A percentile compares a stretch with the other conserved stretches of the same genome.
Evolutionary conservation across 495 filamentous ascomycete species (phyloP).

Genomic region (Podospora appendiculata): DNA sequence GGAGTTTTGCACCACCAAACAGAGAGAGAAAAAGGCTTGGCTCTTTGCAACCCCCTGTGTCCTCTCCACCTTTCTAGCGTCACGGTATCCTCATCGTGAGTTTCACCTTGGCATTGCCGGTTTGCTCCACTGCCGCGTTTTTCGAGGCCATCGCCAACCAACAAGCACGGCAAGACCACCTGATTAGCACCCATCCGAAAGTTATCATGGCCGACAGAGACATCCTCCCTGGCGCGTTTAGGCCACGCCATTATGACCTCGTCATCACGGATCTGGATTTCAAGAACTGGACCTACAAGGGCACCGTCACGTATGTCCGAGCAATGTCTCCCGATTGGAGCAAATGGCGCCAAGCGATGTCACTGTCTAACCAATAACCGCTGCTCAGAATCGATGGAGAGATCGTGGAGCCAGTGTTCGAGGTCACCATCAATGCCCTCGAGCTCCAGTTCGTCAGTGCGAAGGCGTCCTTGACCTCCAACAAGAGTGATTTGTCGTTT

Average conservation of each 20-base stretch:
- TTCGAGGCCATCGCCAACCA: no score
- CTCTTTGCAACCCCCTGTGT: no score
- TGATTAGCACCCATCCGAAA: background rate
- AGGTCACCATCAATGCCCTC: conserved; percentile 68
- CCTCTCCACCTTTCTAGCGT: no score
- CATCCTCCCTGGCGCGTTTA: conserved; percentile 54
- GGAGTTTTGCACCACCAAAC: no score
- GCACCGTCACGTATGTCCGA: conserved; percentile 54
- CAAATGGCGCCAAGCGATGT: no score
- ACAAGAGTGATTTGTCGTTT: conserved; percentile 41
- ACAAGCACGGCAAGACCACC: no score
- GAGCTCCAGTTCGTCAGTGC: conserved; percentile 55
- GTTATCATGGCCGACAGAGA: conserved; percentile 45
- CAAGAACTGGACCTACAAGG: conserved; percentile 73
- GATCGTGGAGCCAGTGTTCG: conserved; percentile 53
- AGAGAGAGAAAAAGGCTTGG: no score
- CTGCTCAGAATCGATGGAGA: conserved; percentile 40
- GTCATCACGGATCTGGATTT: conserved; percentile 74
- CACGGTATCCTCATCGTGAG: no score
- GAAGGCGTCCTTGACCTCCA: conserved; percentile 34
- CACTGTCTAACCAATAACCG: conserved; percentile 1
- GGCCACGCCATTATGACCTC: conserved; percentile 79
- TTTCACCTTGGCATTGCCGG: no score
- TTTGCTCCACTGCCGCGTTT: no score
- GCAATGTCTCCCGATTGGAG: no score